These are phyloP conservation scores for Sphaerulina populicola DNA, from an alignment of 2,329 filamentous ascomycete genomes.

Conservation along the genomic window DNA sequence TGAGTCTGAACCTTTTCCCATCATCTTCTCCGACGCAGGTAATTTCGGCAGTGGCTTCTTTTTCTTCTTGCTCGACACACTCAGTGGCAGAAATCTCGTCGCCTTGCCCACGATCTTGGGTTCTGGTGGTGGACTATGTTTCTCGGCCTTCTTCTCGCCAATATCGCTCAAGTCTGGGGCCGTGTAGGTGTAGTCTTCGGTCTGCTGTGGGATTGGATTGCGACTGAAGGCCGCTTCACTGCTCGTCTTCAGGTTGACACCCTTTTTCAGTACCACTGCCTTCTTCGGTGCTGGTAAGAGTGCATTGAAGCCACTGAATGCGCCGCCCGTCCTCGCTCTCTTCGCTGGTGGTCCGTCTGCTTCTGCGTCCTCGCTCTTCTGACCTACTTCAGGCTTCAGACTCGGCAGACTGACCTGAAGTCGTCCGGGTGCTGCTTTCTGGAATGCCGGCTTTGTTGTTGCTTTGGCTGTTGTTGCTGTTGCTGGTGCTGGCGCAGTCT, in stretches of 20 bases:
- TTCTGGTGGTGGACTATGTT: conserved; percentile 36
- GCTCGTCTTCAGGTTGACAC: conserved; percentile 72
- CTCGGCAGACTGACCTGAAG: conserved; percentile 72
- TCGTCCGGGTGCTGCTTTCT: conserved; percentile 53
- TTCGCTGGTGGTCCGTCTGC: conserved; percentile 59
- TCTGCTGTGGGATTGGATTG: conserved; percentile 44
- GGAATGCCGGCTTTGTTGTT: conserved; percentile 33
- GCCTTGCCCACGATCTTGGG: conserved; percentile 67
- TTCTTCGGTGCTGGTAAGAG: conserved; percentile 78
- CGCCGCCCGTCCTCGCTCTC: conserved; percentile 55
- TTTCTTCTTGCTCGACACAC: conserved; percentile 65
- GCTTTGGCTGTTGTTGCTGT: conserved; percentile 27
- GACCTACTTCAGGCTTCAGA: conserved; percentile 36
- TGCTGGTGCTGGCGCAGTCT: conserved; percentile 21
- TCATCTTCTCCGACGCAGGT: conserved; percentile 5
- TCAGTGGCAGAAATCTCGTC: conserved; percentile 81
- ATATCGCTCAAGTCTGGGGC: background rate
- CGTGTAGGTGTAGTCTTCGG: conserved; percentile 21
- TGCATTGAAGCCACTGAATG: conserved; percentile 75
- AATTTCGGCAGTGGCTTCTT: conserved; percentile 49
- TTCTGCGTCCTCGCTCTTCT: conserved; percentile 34
- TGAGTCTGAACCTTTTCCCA: conserved; percentile 1
- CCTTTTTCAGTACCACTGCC: conserved; percentile 40
- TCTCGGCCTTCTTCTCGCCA: conserved; percentile 38
- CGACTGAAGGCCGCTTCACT: conserved; percentile 73